phyloP scores from a whole-genome alignment of 1,284 basidiomycete genomes.

The Apiotrichum gracile region DNA sequence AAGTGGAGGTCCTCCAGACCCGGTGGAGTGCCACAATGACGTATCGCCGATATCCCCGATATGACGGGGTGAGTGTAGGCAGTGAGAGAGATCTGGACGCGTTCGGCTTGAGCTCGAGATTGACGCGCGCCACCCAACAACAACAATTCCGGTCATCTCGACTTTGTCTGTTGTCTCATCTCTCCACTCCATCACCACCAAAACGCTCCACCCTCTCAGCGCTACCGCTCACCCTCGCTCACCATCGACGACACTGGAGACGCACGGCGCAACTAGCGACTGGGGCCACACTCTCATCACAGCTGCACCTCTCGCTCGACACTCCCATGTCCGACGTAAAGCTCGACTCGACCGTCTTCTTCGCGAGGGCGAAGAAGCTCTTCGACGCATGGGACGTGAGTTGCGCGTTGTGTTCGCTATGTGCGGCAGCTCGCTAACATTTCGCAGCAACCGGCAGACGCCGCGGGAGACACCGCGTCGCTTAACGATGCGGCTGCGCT shows the following conservation, averaged over 20 bases:
- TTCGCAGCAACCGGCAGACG: too few species aligned
- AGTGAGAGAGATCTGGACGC: too few species aligned
- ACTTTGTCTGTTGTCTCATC: too few species aligned
- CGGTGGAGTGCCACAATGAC: neutral
- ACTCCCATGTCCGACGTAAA: slow-evolving; percentile 49
- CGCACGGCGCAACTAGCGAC: too few species aligned
- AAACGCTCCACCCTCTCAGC: too few species aligned
- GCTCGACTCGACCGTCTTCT: slow-evolving; percentile 56
- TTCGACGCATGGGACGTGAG: slow-evolving; percentile 70
- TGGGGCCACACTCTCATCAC: neutral
- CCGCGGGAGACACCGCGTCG: slow-evolving; percentile 53
- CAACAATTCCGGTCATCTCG: neutral
- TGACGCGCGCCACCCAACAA: neutral
- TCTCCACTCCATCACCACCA: too few species aligned
- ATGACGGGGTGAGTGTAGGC: too few species aligned
- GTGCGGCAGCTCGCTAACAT: too few species aligned
- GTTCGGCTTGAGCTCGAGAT: neutral
- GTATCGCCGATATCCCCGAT: neutral
- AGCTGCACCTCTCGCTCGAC: neutral
- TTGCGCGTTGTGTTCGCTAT: slow-evolving; percentile 7
- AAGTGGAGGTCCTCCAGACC: slow-evolving; percentile 15
- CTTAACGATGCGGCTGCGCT: slow-evolving; percentile 55
- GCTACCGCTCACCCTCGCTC: too few species aligned
- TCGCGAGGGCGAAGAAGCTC: slow-evolving; percentile 60
- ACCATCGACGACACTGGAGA: neutral